Evolutionary conservation across 1,284 basidiomycete genomes (phyloP).

Genomic region (Cryptococcus sp.): DNA sequence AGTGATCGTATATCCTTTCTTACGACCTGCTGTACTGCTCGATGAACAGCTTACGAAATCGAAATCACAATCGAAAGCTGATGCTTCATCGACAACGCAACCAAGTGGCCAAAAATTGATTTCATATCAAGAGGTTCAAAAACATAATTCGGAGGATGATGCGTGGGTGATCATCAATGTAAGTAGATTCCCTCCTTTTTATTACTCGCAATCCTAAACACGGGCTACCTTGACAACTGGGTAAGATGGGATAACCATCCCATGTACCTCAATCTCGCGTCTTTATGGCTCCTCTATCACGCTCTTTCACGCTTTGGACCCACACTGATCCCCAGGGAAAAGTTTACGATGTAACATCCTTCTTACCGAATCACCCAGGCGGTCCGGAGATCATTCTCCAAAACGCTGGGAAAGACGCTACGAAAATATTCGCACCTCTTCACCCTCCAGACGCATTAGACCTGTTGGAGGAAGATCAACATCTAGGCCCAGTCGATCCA

Average conservation of each 20-base stretch:
- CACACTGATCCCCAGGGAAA: conserved; percentile 34
- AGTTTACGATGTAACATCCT: conserved; percentile 66
- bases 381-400: conserved; percentile 54
- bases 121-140: conserved; percentile 53
- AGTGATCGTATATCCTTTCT: neutral
- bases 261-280: no score
- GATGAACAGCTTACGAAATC: neutral
- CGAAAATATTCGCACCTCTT: conserved; percentile 51
- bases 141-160: conserved; percentile 53
- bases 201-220: no score
- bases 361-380: conserved; percentile 60
- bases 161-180: conserved; percentile 80
- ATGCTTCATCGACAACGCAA: conserved; percentile 30
- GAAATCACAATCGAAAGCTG: conserved; percentile 10
- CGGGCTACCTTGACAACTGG: no score
- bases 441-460: conserved; percentile 50
- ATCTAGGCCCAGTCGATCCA: conserved; percentile 64
- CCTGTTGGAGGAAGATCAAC: conserved; percentile 54
- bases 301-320: no score
- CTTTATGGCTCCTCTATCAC: no score
- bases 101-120: conserved; percentile 44
- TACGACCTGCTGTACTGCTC: neutral
- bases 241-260: no score
- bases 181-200: no score
- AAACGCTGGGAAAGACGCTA: conserved; percentile 57